phyloP scores from a whole-genome alignment of 2,329 filamentous ascomycete genomes.

The Aspergillus melleus region DNA sequence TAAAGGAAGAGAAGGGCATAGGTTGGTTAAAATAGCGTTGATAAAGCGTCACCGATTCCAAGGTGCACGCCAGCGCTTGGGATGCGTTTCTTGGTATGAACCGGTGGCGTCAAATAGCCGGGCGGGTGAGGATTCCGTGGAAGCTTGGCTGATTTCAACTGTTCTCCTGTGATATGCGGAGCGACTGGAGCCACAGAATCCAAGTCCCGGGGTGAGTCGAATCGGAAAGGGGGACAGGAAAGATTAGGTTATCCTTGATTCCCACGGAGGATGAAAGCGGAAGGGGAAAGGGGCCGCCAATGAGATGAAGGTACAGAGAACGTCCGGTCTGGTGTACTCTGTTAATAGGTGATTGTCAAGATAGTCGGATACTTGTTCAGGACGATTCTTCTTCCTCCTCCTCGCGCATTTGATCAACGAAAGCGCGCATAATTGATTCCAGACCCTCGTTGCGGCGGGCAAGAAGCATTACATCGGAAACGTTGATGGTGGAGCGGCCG shows the following conservation, averaged over 20 bases:
- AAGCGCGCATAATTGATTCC: slow-evolving; percentile 64
- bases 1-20: neutral
- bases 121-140: neutral
- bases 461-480: slow-evolving; percentile 84
- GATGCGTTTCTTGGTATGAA: neutral
- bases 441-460: slow-evolving; percentile 84
- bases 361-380: neutral
- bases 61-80: too few species aligned
- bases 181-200: neutral
- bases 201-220: neutral
- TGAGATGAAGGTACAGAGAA: slow-evolving; percentile 1
- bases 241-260: neutral
- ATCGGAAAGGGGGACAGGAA: neutral
- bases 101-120: slow-evolving; percentile 12
- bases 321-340: neutral
- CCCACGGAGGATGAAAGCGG: neutral
- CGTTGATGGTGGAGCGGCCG: slow-evolving; percentile 74
- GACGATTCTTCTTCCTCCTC: slow-evolving; percentile 6
- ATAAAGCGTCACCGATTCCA: neutral
- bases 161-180: neutral
- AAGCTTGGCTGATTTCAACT: slow-evolving; percentile 7
- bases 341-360: slow-evolving; percentile 14
- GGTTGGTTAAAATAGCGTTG: neutral
- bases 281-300: slow-evolving; percentile 11
- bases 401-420: slow-evolving; percentile 33